These are phyloP conservation scores for Kwoniella sp. DNA, from an alignment of 768 basidiomycete genomes.

Conservation along the genomic window DNA sequence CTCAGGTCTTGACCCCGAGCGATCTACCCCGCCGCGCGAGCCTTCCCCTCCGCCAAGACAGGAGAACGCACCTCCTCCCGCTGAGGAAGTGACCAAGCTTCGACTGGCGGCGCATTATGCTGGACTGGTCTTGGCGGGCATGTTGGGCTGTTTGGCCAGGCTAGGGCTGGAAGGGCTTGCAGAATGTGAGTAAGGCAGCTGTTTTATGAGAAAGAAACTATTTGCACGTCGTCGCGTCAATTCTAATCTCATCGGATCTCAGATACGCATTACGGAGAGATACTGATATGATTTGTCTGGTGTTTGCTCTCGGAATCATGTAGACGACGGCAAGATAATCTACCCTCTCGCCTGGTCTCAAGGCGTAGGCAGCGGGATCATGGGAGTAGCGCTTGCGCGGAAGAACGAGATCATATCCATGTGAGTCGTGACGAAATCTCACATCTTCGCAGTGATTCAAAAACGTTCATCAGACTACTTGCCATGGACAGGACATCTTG, in stretches of 20 bases:
- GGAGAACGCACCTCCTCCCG: slow-evolving; percentile 32
- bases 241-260: too few species aligned
- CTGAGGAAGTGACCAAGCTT: slow-evolving; percentile 26
- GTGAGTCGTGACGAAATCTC: slow-evolving; percentile 60
- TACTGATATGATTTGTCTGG: not conserved
- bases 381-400: slow-evolving; percentile 76
- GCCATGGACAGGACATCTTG: not conserved
- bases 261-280: too few species aligned
- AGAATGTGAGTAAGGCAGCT: slow-evolving; percentile 58
- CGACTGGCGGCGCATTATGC: slow-evolving; percentile 47
- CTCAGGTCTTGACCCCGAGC: slow-evolving; percentile 12
- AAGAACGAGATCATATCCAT: slow-evolving; percentile 73
- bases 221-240: too few species aligned
- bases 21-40: slow-evolving; percentile 10
- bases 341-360: slow-evolving; percentile 85
- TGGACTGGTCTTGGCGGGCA: slow-evolving; percentile 66
- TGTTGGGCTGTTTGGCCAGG: slow-evolving; percentile 80
- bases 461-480: not conserved
- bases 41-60: slow-evolving; percentile 6
- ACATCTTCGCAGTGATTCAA: not conserved
- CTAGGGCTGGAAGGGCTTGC: slow-evolving; percentile 75
- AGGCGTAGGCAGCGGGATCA: slow-evolving; percentile 82
- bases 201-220: too few species aligned
- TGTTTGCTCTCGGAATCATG: not conserved
- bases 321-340: slow-evolving; percentile 69